Evolutionary conservation across 2,329 filamentous ascomycete genomes (phyloP), one percentile per base, ranked within the genome.

Genomic region (Diaporthe sp.): DNA sequence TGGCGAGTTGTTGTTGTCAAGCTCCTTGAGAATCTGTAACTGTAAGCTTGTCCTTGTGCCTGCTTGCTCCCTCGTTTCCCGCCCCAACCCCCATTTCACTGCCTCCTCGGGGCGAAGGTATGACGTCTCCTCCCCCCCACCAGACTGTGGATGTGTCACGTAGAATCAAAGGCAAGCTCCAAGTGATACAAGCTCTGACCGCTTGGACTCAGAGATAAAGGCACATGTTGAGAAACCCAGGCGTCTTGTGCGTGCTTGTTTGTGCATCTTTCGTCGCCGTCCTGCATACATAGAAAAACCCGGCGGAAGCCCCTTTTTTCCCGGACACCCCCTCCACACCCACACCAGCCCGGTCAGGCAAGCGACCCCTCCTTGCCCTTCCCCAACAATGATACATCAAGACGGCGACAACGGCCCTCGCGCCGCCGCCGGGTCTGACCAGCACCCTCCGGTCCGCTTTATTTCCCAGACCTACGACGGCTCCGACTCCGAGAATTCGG

Each of bases 391-490:
- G 55, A 53, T 59, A 61, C 70, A 66, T 59, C 56, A 61, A 53
- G 51, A 70, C 42, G 53, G 63, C 19, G 68, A 68, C 71, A 63
- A 39, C 47, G 79, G 79, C 78, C 79, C 81, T 72, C 32, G 39
- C 80, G 78, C 86, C 75, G 83, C 83, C 77, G 74, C 76, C 87
- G 76, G 90, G 66, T 75, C 77, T 79, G 83, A 87, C 76, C 51
- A 73, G 44, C 71, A 73, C 35, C 66, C 55, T 32, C 65, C 71
- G n/a, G 86, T 92, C 73, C 89, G 86, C 78, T 88, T 89, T 85
- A 94, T 98, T 74, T 90, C 94, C 71, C 88, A 96, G 76, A 90
- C 89, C 78, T 98, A 97, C 88, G 92, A 94, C 83, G 91, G 91
- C 83, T 53, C 53, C 78, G 92, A 97, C 81, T 93, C 94, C 39